These are phyloP conservation scores for Acacia pycnantha DNA, from an alignment of 331 rosid genomes.

Conservation along the genomic window DNA sequence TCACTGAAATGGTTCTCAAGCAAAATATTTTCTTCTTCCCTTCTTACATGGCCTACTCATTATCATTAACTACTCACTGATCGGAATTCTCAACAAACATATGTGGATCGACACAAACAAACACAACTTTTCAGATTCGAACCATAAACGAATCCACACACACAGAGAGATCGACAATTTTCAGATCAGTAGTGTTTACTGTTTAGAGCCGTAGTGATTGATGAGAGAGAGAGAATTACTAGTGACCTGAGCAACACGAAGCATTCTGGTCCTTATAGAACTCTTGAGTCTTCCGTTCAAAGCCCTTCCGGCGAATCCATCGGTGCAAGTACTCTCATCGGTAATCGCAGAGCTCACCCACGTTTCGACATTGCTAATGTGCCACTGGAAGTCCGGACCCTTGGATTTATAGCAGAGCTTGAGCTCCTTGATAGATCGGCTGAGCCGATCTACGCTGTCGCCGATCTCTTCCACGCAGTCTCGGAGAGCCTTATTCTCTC, in stretches of 20 bases:
- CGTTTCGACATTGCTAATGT: constrained; percentile 84
- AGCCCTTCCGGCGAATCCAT: constrained; percentile 69
- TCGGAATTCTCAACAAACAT: background rate
- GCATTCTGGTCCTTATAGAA: constrained; percentile 44
- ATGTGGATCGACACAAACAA: background rate
- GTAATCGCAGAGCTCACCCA: constrained; percentile 89
- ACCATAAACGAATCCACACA: no score
- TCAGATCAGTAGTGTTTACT: constrained; percentile 4
- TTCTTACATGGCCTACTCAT: background rate
- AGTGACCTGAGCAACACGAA: constrained; percentile 64
- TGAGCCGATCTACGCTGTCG: constrained; percentile 66
- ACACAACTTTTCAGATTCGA: background rate
- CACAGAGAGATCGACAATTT: background rate
- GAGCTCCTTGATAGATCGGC: constrained; percentile 59
- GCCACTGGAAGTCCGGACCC: constrained; percentile 63
- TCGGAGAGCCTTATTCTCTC: constrained; percentile 52
- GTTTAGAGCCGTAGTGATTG: constrained; percentile 53
- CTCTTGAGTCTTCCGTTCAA: constrained; percentile 52
- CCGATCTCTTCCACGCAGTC: constrained; percentile 67
- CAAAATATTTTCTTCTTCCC: background rate
- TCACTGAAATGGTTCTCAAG: background rate
- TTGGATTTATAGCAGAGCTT: constrained; percentile 32
- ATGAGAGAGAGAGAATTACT: constrained; percentile 81
- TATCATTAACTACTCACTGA: background rate
- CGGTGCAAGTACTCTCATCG: constrained; percentile 74